Evolutionary conservation across 208 protist species (phyloP).

Genomic region (Trypanosoma theileri): DNA sequence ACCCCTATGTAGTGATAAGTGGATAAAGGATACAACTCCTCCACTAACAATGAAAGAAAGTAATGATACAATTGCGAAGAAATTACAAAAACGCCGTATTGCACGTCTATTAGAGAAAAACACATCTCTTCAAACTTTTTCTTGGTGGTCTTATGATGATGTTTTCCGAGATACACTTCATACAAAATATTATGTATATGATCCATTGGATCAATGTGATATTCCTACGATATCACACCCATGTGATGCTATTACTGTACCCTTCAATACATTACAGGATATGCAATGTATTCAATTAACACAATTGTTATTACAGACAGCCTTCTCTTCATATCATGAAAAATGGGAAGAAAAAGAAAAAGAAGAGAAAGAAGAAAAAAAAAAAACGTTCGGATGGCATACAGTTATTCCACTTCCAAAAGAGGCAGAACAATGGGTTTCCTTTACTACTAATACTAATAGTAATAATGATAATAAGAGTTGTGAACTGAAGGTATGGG

Average conservation of each 20-base stretch:
- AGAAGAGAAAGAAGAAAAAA: neutral
- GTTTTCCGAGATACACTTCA: neutral
- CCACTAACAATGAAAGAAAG: neutral
- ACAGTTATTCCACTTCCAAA: neutral
- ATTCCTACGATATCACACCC: neutral
- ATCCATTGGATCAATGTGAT: neutral
- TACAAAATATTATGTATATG: constrained; percentile 7
- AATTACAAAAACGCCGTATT: constrained; percentile 1
- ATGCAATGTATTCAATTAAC: constrained; percentile 13
- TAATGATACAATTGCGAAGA: constrained; percentile 7
- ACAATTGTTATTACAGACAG: neutral
- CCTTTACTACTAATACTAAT: neutral
- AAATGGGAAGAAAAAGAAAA: neutral
- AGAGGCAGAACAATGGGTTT: neutral
- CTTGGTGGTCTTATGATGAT: constrained; percentile 18
- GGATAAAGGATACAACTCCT: neutral
- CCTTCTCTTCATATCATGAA: neutral
- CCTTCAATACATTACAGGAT: constrained; percentile 17
- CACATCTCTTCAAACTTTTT: neutral
- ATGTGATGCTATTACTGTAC: constrained; percentile 21
- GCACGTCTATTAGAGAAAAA: neutral
- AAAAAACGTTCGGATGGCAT: neutral
- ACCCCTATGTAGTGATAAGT: neutral
- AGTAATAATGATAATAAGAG: neutral
- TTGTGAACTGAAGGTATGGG: constrained; percentile 1